Evolutionary conservation across 768 basidiomycete genomes (phyloP), one percentile per base, ranked within the genome.

Genomic region (Lenzites betulinus): DNA sequence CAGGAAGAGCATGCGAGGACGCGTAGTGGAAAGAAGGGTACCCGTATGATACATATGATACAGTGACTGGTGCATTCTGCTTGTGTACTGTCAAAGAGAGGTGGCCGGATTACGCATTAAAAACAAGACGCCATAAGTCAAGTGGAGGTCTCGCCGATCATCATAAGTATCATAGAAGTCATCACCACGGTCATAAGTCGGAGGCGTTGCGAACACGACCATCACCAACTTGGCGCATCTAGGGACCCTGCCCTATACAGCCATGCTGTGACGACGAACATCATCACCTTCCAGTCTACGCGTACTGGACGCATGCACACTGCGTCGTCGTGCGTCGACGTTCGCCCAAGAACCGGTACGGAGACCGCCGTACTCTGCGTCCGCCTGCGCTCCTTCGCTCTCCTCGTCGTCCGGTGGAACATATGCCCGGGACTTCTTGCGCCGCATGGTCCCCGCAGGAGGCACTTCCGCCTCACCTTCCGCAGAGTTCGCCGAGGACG

Each of bases 301-400:
- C 30, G 70, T 69, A 26, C 57, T 67, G 0, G 64, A 60, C 8
- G 57, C 47, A 22, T 74, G 73, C 23, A 65, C 59, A 30, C 77
- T 77, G 52, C 82, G 82, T 66, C 83, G 77, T 49, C 88, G 78
- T 9, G 81, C 81, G 18, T 86, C 86, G 11, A 83, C 68, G 69
- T 85, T 85, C 46, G 81, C 76, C 83, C 85, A 86, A 26, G 73
- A 67, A 7, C 66, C 59, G 46, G 63, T 51, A 30, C 63, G 60
- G 22, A 61, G 51, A 42, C 71, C 75, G 18, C 80, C 74, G 57
- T 78, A 86, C 71, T 90, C 89, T 20, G 79, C 87, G 69, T 90
- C 89, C 3, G 87, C 88, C 64, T 90, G 83, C n/a, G 79, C 82
- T 1, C 85, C 87, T 36, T 87, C 89, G 63, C 84, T 86, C 56